Base-by-base conservation (phyloP, 352 stramenopile genomes). In the Elongisporangium prolatum region DNA sequence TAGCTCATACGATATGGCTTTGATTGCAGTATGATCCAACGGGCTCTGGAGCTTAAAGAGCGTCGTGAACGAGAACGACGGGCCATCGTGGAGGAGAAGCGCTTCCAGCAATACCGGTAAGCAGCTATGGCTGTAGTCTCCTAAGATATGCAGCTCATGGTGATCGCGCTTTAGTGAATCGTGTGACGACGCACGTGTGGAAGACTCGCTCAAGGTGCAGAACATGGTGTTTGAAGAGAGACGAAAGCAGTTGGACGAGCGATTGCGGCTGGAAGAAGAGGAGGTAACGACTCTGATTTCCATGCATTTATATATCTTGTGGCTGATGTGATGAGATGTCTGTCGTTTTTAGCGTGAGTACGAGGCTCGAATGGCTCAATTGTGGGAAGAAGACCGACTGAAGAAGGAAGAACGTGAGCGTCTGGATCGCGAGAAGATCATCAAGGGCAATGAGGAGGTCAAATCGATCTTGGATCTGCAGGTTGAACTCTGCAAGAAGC, bases 341-440 rank as follows among this genome's bases (percentile, higher is more conserved):
- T n/a, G n/a, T n/a, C n/a, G n/a, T n/a, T n/a, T n/a, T n/a, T n/a
- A 88, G 78, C 69, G 61, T 47, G 56, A 68, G 18, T 57, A 74
- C 18, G 83, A 92, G 49, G 52, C 52, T 21, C 64, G 66, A 52
- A 91, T 93, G 83, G 77, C 80, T 7, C 68, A 85, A 58, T 65
- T 93, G 11, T 93, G 83, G 80, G 77, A 77, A 22, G 74, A 83
- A 28, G 83, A 93, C 56, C 78, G 78, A 9, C 65, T 81, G 18
- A 86, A 88, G 67, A 93, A 90, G 64, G 83, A 93, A 37, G 75
- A 84, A 22, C 76, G 80, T 25, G 80, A 93, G 3, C 77, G 72
- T 1, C 34, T 58, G 49, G 83, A 93, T 52, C 56, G 67, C 21
- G 80, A 91, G 21, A 67, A 67, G 53, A 64, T 60, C 9, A 51